Percentiles rank a stretch among this genome's conserved stretches.
Conservation (phyloP, 352 stramenopile genomes). For the Phytophthora megakarya region DNA sequence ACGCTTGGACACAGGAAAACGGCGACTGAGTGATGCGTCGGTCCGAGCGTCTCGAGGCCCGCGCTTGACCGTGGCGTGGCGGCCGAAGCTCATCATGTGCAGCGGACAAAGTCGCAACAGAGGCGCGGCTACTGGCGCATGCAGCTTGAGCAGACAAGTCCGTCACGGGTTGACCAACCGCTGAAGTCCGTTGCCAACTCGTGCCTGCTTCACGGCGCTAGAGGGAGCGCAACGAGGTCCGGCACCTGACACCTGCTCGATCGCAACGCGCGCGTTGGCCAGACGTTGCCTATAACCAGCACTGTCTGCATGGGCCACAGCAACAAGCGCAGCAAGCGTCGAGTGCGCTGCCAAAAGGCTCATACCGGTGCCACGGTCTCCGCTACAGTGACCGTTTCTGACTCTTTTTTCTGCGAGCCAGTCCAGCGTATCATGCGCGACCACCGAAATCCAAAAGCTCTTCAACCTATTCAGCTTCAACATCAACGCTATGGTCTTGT, state of each 20-base stretch:
- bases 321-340: neutral
- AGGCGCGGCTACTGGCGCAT: constrained; percentile 18
- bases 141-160: constrained; percentile 25
- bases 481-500: neutral
- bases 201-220: constrained; percentile 9
- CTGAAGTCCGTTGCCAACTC: constrained; percentile 4
- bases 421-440: constrained; percentile 6
- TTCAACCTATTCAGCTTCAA: constrained; percentile 21
- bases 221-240: constrained; percentile 8
- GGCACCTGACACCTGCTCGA: constrained; percentile 25
- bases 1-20: constrained; percentile 16
- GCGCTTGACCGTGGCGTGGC: constrained; percentile 19
- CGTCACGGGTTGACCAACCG: constrained; percentile 1
- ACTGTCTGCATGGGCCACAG: constrained; percentile 13
- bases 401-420: constrained; percentile 1
- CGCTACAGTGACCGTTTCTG: neutral
- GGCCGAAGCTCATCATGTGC: constrained; percentile 3
- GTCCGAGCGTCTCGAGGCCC: constrained; percentile 1
- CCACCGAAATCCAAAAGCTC: constrained; percentile 19
- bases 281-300: constrained; percentile 12
- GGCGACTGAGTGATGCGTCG: constrained; percentile 8
- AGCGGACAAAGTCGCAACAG: constrained; percentile 25
- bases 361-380: neutral
- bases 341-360: neutral
- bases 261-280: constrained; percentile 13